Percentiles rank a stretch among this genome's conserved stretches.
Conservation (phyloP, 441 rosid genomes). For the Pelargonium fulgidum region DNA sequence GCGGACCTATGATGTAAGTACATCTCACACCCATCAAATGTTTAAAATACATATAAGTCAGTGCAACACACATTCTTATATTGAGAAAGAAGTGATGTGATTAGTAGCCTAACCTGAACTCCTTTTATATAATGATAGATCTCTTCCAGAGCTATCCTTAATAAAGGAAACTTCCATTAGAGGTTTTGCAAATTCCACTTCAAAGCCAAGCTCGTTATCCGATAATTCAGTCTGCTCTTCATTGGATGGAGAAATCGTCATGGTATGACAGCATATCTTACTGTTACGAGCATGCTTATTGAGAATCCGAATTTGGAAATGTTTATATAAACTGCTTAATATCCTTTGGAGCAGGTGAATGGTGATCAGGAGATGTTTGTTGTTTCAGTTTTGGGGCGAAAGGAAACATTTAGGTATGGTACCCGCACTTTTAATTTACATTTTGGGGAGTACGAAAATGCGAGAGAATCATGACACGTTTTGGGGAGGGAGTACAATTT, state of each 20-base stretch:
- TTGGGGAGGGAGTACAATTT: no score
- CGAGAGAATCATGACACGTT: no score
- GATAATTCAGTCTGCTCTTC: conserved; percentile 56
- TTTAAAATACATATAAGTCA: not conserved
- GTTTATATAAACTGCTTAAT: conserved; percentile 9
- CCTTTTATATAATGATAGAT: conserved; percentile 36
- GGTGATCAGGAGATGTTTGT: conserved; percentile 66
- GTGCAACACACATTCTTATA: not conserved
- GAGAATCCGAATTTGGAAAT: not conserved
- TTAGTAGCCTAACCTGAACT: conserved; percentile 6
- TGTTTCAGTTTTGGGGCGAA: conserved; percentile 51
- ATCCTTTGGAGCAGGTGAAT: conserved; percentile 47
- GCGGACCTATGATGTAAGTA: not conserved
- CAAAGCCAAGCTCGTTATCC: conserved; percentile 40
- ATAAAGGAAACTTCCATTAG: conserved; percentile 57
- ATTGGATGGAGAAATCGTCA: conserved; percentile 61
- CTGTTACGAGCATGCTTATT: conserved; percentile 14
- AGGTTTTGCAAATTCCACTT: conserved; percentile 50
- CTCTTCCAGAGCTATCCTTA: conserved; percentile 68
- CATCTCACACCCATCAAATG: not conserved
- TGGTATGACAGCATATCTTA: conserved; percentile 40
- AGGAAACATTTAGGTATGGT: conserved; percentile 49
- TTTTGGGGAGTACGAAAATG: no score
- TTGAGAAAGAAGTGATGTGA: not conserved
- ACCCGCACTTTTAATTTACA: not conserved